Base-by-base conservation (phyloP, 2,329 filamentous ascomycete species). In the Curvularia hawaiiensis region DNA sequence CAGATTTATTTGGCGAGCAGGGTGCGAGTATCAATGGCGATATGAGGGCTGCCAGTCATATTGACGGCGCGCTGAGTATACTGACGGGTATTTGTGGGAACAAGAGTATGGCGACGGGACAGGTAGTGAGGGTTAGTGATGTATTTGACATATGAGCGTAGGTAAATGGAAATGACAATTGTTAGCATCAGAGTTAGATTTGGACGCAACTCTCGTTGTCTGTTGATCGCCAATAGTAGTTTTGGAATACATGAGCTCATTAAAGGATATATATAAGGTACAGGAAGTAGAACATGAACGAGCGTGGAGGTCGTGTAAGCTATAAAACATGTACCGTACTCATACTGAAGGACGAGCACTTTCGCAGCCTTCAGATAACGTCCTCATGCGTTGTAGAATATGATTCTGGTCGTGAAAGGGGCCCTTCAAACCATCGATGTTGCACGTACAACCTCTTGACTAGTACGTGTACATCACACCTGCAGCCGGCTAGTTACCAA, bases 71-170 rank as follows among this genome's bases (percentile, higher is more conserved):
- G 0, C 73, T 83, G 53, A 86, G 84, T 0, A 86, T 87, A 33
- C 60, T 87, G 54, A 86, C 84, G 0, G 85, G 85, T 0, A 85
- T 87, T 48, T 84, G 83, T 5, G 84, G 84, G 0, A 87, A 87
- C 54, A 76, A 75, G 57, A 86, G 84, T 0, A 84, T 87, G 22
- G 79, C 79, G 0, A 86, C 82, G 0, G 84, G 84, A 0, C 80
- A 85, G 58, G 81, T 83, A 0, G 80, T 88, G 0, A 81, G 80
- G 35, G 83, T 87, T 0, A 81, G 85, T 49, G 84, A 86, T 58
- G 56, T 76, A 4, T 64, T 70, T 39, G 33, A 49, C 14, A 18
- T 49, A 9, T 46, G 44, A 46, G 11, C 18, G 12, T 6, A 31
- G 22, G 6, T 8, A 31, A 26, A 16, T 20, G 24, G 43, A 18